Evolutionary conservation across 306 rosid genomes (phyloP).

Genomic region (Abrus pulchellus): DNA sequence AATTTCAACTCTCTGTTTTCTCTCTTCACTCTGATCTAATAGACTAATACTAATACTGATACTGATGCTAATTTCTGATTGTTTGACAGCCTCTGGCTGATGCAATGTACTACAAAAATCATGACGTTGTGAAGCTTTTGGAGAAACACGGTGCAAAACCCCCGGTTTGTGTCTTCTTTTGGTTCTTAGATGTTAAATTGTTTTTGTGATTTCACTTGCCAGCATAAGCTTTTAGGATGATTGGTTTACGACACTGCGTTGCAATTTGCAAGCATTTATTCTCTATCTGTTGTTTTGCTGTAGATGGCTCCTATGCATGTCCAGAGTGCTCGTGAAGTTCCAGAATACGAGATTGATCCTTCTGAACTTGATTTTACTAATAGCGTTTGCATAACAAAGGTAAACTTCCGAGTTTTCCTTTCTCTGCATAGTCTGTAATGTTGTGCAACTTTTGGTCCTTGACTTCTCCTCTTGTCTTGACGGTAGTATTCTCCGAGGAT

Average conservation of each 20-base stretch:
- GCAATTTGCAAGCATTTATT: not conserved
- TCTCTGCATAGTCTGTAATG: not conserved
- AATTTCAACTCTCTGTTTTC: conserved; percentile 1
- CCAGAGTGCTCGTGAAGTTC: conserved; percentile 80
- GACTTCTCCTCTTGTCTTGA: not conserved
- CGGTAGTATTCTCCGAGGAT: not conserved
- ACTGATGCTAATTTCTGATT: conserved; percentile 38
- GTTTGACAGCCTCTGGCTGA: conserved; percentile 86
- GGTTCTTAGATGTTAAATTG: not conserved
- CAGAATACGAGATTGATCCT: conserved; percentile 90
- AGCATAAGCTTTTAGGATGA: not conserved
- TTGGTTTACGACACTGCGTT: conserved; percentile 1
- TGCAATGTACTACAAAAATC: conserved; percentile 82
- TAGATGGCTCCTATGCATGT: conserved; percentile 95
- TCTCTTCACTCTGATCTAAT: not conserved
- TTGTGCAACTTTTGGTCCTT: not conserved
- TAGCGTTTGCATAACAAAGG: conserved; percentile 89
- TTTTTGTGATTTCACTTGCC: not conserved
- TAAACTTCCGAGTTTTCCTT: conserved; percentile 35
- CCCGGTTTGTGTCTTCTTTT: conserved; percentile 56
- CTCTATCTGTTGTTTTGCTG: not conserved
- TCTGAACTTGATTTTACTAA: conserved; percentile 88
- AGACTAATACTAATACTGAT: too few relatives aligned
- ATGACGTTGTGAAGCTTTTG: conserved; percentile 77
- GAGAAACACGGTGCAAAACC: conserved; percentile 89